Evolutionary conservation across 1,284 basidiomycete genomes (phyloP).

Genomic region (Ganoderma resinaceum): DNA sequence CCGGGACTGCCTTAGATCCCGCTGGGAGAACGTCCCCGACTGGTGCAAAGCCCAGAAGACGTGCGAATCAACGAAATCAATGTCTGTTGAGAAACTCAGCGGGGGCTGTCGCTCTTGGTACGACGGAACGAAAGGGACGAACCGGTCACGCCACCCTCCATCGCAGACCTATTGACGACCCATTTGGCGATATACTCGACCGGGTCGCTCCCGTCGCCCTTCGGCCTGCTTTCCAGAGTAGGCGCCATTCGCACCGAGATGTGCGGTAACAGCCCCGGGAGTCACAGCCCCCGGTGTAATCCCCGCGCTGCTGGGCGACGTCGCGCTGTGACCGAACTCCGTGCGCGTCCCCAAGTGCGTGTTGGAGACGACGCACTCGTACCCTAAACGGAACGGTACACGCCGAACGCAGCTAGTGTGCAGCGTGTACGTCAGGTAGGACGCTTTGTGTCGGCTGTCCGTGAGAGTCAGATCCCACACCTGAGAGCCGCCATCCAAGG

Average conservation of each 20-base stretch:
- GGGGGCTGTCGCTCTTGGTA: too few relatives aligned
- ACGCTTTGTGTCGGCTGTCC: conserved; percentile 58
- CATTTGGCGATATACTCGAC: conserved; percentile 89
- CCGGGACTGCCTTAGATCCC: conserved; percentile 71
- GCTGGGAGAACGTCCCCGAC: conserved; percentile 82
- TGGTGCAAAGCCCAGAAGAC: conserved; percentile 80
- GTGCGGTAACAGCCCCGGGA: conserved; percentile 19
- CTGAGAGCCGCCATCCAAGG: conserved; percentile 42
- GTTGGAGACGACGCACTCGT: conserved; percentile 81
- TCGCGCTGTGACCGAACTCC: conserved; percentile 26
- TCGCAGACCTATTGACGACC: conserved; percentile 65
- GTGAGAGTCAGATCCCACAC: conserved; percentile 78
- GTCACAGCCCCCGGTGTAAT: too few relatives aligned
- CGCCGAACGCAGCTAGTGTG: conserved; percentile 80
- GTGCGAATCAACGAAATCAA: conserved; percentile 75
- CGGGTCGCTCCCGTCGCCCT: conserved; percentile 54
- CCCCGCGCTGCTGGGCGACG: conserved; percentile 20
- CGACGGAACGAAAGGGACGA: conserved; percentile 30
- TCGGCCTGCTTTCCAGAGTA: conserved; percentile 25
- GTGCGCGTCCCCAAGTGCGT: conserved; percentile 56
- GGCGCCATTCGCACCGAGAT: conserved; percentile 13
- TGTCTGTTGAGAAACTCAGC: conserved; percentile 53
- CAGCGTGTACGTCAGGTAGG: conserved; percentile 73
- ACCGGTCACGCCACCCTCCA: conserved; percentile 79
- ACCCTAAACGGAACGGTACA: conserved; percentile 82